Conservation (phyloP, 768 basidiomycete genomes). For the Rhizopogon vulgaris region DNA sequence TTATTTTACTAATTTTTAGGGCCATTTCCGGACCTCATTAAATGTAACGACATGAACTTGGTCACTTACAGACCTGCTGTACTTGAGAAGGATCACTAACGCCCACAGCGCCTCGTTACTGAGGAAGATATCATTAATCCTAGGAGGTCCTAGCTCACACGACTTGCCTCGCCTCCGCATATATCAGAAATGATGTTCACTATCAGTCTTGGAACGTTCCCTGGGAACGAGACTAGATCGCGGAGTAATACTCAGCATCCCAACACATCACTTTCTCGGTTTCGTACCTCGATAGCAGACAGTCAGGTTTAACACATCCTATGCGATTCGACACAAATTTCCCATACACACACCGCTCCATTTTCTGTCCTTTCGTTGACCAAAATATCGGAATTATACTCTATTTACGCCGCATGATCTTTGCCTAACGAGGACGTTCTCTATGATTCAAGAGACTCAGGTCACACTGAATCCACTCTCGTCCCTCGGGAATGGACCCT, state of each 20-base stretch:
- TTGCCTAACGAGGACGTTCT: background rate
- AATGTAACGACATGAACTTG: no score
- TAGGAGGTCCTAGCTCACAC: no score
- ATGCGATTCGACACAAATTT: conserved; percentile 3
- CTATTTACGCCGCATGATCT: conserved; percentile 2
- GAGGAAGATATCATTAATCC: no score
- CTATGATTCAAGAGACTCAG: conserved; percentile 10
- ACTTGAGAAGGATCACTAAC: no score
- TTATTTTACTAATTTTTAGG: no score
- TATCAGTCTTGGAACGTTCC: no score
- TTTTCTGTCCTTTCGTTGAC: conserved; percentile 1
- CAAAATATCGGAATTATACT: background rate
- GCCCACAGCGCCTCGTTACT: no score
- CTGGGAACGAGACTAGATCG: background rate
- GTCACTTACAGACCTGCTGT: no score
- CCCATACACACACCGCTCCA: conserved; percentile 1
- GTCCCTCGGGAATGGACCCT: conserved; percentile 50
- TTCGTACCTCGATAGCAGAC: background rate
- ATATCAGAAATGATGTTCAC: no score
- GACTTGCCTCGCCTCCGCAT: no score
- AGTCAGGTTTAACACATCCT: background rate
- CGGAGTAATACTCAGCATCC: background rate
- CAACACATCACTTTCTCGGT: background rate
- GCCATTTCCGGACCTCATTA: no score
- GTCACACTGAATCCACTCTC: conserved; percentile 7